These are phyloP conservation scores for Zygosaccharomyces bailii DNA, from an alignment of 805 yeast genomes.

Conservation along the genomic window DNA sequence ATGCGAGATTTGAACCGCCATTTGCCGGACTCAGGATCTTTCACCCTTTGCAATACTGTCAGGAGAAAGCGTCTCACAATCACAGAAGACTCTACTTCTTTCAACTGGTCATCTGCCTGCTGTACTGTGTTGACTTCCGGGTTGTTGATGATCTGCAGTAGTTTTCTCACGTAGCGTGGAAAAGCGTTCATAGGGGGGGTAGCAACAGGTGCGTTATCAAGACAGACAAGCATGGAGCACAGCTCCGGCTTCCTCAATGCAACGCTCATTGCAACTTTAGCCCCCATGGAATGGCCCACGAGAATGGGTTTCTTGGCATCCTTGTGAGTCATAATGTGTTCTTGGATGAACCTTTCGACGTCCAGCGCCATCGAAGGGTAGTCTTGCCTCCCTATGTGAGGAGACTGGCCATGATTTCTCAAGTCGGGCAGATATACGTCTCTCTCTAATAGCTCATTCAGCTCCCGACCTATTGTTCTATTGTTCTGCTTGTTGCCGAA, in stretches of 20 bases:
- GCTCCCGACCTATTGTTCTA: constrained; percentile 66
- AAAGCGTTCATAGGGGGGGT: constrained; percentile 57
- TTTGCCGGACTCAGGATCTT: constrained; percentile 27
- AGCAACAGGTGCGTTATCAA: constrained; percentile 87
- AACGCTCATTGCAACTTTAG: constrained; percentile 87
- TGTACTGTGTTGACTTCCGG: constrained; percentile 46
- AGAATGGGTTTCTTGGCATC: constrained; percentile 49
- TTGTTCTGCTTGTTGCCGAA: constrained; percentile 85
- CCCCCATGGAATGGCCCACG: constrained; percentile 90
- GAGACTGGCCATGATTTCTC: constrained; percentile 91
- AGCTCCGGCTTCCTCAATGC: constrained; percentile 64
- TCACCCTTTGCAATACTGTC: constrained; percentile 37
- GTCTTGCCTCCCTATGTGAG: constrained; percentile 66
- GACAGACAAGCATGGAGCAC: constrained; percentile 62
- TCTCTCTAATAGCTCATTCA: constrained; percentile 46
- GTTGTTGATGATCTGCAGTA: constrained; percentile 54
- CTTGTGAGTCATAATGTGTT: constrained; percentile 38
- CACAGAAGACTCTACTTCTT: constrained; percentile 55
- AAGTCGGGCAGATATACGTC: constrained; percentile 71
- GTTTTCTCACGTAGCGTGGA: constrained; percentile 59
- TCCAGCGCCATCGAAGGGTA: constrained; percentile 83
- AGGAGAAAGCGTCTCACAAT: constrained; percentile 73
- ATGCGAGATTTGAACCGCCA: constrained; percentile 40
- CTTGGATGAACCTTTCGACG: constrained; percentile 65
- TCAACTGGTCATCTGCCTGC: constrained; percentile 65